These are phyloP conservation scores for Tuber melanosporum DNA, from an alignment of 495 filamentous ascomycete genomes.

Conservation along the genomic window DNA sequence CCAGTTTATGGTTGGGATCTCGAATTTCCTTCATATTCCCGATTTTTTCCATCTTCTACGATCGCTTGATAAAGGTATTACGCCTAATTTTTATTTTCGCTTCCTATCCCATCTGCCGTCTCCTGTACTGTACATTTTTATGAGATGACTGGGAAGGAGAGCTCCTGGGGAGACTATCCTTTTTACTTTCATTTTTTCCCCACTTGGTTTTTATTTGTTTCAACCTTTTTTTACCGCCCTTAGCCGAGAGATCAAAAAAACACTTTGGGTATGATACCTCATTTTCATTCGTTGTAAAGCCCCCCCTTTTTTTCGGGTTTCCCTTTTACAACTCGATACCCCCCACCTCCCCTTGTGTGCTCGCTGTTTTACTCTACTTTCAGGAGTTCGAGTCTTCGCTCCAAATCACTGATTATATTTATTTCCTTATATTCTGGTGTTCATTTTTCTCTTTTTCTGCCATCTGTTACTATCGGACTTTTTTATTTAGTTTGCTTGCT, in stretches of 20 bases:
- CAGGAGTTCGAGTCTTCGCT: not conserved
- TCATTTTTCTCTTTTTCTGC: not conserved
- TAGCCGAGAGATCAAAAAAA: constrained; percentile 21
- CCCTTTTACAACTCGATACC: not conserved
- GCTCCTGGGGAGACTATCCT: constrained; percentile 10
- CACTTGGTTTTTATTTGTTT: constrained; percentile 20
- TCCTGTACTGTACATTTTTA: constrained; percentile 23
- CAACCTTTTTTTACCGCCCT: constrained; percentile 25
- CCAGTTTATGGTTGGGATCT: constrained; percentile 27
- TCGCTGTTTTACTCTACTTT: not conserved
- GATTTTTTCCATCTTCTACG: constrained; percentile 10
- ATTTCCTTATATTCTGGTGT: not conserved
- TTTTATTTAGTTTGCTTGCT: not conserved
- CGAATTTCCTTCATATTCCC: constrained; percentile 5
- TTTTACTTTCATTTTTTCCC: constrained; percentile 17
- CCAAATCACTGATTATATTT: not conserved
- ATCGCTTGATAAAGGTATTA: constrained; percentile 19
- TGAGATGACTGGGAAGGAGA: constrained; percentile 8
- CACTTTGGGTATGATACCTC: constrained; percentile 6
- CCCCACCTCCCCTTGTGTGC: not conserved
- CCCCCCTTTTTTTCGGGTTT: constrained; percentile 10
- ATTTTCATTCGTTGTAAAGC: constrained; percentile 28
- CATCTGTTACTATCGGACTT: not conserved
- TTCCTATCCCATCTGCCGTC: constrained; percentile 23
- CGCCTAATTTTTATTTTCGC: constrained; percentile 27